Evolutionary conservation across 1,284 basidiomycete genomes (phyloP), one percentile per base, ranked within the genome.

Genomic region (Ganoderma sinense): DNA sequence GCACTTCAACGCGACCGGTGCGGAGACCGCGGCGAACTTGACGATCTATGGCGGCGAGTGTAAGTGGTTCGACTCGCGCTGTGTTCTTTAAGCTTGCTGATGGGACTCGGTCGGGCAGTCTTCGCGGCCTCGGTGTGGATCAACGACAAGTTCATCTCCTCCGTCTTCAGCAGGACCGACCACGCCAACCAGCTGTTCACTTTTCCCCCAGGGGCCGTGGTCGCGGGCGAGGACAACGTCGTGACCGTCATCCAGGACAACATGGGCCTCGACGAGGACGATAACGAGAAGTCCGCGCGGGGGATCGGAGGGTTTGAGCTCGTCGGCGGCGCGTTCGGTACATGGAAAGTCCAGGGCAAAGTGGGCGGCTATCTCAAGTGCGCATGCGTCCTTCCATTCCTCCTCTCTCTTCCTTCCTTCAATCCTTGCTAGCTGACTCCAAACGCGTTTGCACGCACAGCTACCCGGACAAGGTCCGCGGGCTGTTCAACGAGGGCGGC

Each of bases 281-380:
- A 77, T 85, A 86, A 48, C 64, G 69, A 18, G 67, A 94, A 93
- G 80, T 89, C 91, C 7, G 91, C 93, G 48, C 89, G 94, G 33
- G 94, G 94, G 0, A 85, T 95, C 62, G 87, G 91, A 18, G 93
- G 92, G 20, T 94, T 91, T 83, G 76, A 85, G 73, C 84, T 95
- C 16, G 84, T 88, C 67, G 78, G 79, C 8, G 91, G 91, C 75
- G 83, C 84, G 2, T 61, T 61, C 59, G 40, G 59, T 2, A 81
- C 84, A 5, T 96, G 94, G 94, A 93, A 88, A 72, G 92, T 95
- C 0, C 93, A 94, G 80, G 94, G 94, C 51, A 95, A 95, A 77
- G 75, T 91, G 6, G 92, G 92, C 29, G 94, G 94, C 18, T 95
- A 95, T 78, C 87, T 81, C 0, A 81, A 83, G 92, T 93, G 76